Percentiles rank a stretch among this genome's conserved stretches.
Evolutionary conservation across 192 early-diverging fungal species (phyloP).

Genomic region (Phycomyces blakesleeanus): DNA sequence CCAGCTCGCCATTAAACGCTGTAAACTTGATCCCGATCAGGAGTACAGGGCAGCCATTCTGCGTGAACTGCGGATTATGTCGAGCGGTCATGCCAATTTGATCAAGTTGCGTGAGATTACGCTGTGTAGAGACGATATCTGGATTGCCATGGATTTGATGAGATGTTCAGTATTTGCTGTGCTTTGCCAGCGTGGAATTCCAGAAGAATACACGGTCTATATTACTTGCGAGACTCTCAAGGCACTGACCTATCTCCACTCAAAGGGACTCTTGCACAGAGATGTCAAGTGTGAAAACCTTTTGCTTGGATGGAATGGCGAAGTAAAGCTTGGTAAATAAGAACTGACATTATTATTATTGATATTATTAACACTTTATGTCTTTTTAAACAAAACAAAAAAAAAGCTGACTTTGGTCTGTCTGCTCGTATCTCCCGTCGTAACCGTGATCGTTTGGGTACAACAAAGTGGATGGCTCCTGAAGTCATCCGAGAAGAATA

Average conservation of each 20-base stretch:
- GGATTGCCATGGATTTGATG: conserved; percentile 44
- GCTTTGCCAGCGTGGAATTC: conserved; percentile 37
- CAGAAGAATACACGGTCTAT: conserved; percentile 39
- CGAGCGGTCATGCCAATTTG: conserved; percentile 31
- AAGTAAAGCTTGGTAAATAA: conserved; percentile 45
- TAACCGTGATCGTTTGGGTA: conserved; percentile 38
- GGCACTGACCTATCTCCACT: conserved; percentile 36
- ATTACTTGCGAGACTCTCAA: conserved; percentile 38
- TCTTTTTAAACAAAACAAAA: no score
- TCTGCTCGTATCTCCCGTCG: conserved; percentile 27
- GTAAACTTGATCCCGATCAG: conserved; percentile 34
- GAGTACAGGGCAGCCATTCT: conserved; percentile 42
- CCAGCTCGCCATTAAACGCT: conserved; percentile 38
- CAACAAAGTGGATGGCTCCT: conserved; percentile 49
- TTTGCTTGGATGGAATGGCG: conserved; percentile 38
- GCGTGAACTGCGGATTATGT: conserved; percentile 39
- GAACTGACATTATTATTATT: no score
- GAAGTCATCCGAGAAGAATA: conserved; percentile 44
- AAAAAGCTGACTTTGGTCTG: conserved; percentile 44
- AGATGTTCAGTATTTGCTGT: conserved; percentile 39
- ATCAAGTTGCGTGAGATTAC: conserved; percentile 38
- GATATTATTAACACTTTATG: background rate
- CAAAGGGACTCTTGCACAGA: conserved; percentile 40
- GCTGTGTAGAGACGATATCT: conserved; percentile 31
- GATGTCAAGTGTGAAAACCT: conserved; percentile 50